Base-by-base conservation (phyloP, 1,284 basidiomycete genomes). In the Cutaneotrichosporon sp. region DNA sequence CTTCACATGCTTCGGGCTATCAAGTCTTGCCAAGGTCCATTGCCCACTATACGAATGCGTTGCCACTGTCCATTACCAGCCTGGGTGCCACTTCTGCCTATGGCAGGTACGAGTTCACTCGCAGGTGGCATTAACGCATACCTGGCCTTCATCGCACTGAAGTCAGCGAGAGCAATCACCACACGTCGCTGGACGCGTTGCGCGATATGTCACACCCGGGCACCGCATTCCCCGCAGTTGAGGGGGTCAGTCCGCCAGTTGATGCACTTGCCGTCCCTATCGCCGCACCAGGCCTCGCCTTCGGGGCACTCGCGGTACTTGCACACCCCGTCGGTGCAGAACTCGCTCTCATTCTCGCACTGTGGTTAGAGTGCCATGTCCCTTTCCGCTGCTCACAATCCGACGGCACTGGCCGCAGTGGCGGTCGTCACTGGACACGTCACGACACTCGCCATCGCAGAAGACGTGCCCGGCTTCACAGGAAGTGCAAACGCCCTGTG, bases 341-440 rank as follows among this genome's bases (percentile, higher is more conserved):
- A n/a, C 56, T 58, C 56, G 16, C 56, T 11, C 34, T 50, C 47
- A 18, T 33, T 33, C 25, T 22, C 55, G 46, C 59, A 62, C 65
- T 11, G 51, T 56, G 8, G 22, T 47, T 27, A 47, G 22, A 47
- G 22, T 3, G 20, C 22, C 45, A 25, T 10, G 8, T 5, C 10
- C 9, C 10, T 13, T 24, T 22, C 22, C 8, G 45, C 11, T 9
- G 13, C 45, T 24, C 14, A 47, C 45, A 24, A 47, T 16, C 11
- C 18, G 4, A 22, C 14, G 10, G 45, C 45, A 47, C 8, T 10
- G 10, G 0, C 45, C 45, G 16, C 45, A 47, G 45, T 47, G 45
- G 22, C 9, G 4, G 20, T 14, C 20, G 45, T 27, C 25, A 22
- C 20, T 27, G 20, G 45, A 47, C 5, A 47, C 6, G 22, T 47